These are phyloP conservation scores for Scheffersomyces illinoinensis DNA, from an alignment of 1,139 yeast species.

Conservation along the genomic window DNA sequence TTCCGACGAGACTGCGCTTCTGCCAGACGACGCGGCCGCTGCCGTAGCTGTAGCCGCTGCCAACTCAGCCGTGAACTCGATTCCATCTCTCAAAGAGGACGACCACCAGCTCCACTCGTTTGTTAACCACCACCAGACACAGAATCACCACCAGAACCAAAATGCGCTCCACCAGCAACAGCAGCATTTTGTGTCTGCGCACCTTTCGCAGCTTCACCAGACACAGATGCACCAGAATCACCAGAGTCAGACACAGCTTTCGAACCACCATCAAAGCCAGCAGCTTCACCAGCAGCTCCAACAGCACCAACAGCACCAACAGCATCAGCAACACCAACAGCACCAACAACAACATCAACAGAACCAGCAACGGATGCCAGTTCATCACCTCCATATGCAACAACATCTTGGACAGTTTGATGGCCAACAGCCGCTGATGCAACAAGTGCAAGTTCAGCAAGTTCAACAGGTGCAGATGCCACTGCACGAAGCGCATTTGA, in stretches of 20 bases:
- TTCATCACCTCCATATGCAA: slow-evolving; percentile 2
- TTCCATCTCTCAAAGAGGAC: slow-evolving; percentile 18
- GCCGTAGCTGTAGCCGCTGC: slow-evolving; percentile 33
- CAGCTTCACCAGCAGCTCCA: slow-evolving; percentile 16
- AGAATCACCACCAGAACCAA: slow-evolving; percentile 1
- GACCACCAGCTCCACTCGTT: slow-evolving; percentile 23
- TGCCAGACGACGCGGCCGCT: slow-evolving; percentile 28
- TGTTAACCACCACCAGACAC: slow-evolving; percentile 16
- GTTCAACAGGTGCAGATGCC: slow-evolving; percentile 2
- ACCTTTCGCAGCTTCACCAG: slow-evolving; percentile 15
- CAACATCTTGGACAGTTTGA: slow-evolving; percentile 2
- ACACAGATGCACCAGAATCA: slow-evolving; percentile 17
- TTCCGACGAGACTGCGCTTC: slow-evolving; percentile 25
- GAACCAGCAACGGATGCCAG: slow-evolving; percentile 1
- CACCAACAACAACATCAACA: slow-evolving; percentile 9
- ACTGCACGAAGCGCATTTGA: slow-evolving; percentile 2
- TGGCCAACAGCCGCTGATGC: slow-evolving; percentile 16
- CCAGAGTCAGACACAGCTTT: slow-evolving; percentile 24
- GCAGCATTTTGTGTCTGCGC: slow-evolving; percentile 9
- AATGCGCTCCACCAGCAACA: slow-evolving; percentile 10
- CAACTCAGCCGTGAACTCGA: slow-evolving; percentile 18
- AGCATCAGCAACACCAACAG: slow-evolving; percentile 10
- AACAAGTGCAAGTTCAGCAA: slow-evolving; percentile 10
- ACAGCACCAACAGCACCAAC: slow-evolving; percentile 16
- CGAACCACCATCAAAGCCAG: slow-evolving; percentile 18